These are phyloP conservation scores for Penicillium sp. DNA, from an alignment of 2,329 filamentous ascomycete genomes.

Conservation along the genomic window DNA sequence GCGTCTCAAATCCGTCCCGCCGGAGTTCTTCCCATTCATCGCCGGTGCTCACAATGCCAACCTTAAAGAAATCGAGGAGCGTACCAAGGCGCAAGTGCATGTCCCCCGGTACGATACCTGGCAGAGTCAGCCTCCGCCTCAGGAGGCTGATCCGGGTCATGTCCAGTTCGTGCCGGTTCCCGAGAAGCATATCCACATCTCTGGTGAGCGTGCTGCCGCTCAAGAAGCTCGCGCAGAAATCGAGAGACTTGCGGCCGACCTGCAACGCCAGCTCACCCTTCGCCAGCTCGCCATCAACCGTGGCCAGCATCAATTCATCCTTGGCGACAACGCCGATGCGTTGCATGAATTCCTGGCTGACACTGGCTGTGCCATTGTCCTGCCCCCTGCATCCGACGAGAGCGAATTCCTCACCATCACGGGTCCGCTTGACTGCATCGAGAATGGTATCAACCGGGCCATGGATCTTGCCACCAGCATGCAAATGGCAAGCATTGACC, in stretches of 20 bases:
- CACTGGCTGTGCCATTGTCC: conserved; percentile 79
- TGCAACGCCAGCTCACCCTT: conserved; percentile 65
- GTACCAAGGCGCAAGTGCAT: conserved; percentile 67
- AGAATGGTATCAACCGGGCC: conserved; percentile 67
- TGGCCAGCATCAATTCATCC: conserved; percentile 87
- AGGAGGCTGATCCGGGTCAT: conserved; percentile 54
- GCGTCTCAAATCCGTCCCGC: conserved; percentile 72
- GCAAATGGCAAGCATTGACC: conserved; percentile 73
- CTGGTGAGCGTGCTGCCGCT: conserved; percentile 74
- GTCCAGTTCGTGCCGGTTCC: conserved; percentile 63
- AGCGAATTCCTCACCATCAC: conserved; percentile 78
- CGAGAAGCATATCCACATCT: conserved; percentile 72
- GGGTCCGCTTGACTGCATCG: conserved; percentile 66
- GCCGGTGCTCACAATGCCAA: conserved; percentile 65
- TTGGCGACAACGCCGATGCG: conserved; percentile 70
- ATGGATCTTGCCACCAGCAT: conserved; percentile 83
- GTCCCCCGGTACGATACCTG: conserved; percentile 75
- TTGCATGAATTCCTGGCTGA: conserved; percentile 79
- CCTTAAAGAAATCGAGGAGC: conserved; percentile 59
- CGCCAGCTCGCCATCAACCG: conserved; percentile 74
- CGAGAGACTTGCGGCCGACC: conserved; percentile 65
- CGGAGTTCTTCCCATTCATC: conserved; percentile 93
- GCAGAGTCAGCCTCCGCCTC: conserved; percentile 58
- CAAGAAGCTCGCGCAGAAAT: conserved; percentile 71
- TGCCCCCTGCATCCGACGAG: conserved; percentile 66